Conservation (phyloP, 129 eudicot genomes). For the Ambrosia trifida region DNA sequence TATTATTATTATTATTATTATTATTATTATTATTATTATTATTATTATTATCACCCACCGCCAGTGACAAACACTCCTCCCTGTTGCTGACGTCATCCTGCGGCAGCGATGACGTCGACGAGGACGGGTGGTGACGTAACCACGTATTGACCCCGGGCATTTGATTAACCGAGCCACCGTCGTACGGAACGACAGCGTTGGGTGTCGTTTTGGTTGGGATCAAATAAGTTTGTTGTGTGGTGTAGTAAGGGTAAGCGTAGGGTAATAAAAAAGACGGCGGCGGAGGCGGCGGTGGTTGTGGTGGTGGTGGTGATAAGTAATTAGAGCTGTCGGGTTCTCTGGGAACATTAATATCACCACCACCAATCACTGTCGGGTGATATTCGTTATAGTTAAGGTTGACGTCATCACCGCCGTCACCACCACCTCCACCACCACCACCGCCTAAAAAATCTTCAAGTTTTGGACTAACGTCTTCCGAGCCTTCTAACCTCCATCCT, state of each 20-base stretch:
- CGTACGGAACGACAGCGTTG: constrained; percentile 35
- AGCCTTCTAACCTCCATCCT: constrained; percentile 59
- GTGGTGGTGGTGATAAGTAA: constrained; percentile 10
- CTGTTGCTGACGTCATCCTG: not conserved
- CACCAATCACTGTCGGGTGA: not conserved
- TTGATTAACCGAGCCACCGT: constrained; percentile 33
- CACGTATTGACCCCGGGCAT: constrained; percentile 54
- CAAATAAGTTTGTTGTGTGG: constrained; percentile 14
- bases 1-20: not conserved
- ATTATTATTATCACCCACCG: constrained; percentile 36
- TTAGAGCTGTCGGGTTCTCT: not conserved
- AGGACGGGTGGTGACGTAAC: constrained; percentile 31
- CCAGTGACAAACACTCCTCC: constrained; percentile 34
- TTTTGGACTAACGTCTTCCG: constrained; percentile 43
- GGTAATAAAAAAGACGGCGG: constrained; percentile 13
- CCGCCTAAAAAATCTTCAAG: constrained; percentile 80
- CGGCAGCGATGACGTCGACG: not conserved
- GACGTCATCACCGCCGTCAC: constrained; percentile 17
- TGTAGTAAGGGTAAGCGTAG: constrained; percentile 19
- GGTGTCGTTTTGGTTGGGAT: constrained; percentile 17
- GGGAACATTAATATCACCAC: not conserved
- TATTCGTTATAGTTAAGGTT: constrained; percentile 35
- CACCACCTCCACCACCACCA: constrained; percentile 35
- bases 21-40: constrained; percentile 42
- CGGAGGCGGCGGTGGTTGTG: not conserved